phyloP scores from a whole-genome alignment of 73 alveolate genomes.

The Paramecium tetraurelia region DNA sequence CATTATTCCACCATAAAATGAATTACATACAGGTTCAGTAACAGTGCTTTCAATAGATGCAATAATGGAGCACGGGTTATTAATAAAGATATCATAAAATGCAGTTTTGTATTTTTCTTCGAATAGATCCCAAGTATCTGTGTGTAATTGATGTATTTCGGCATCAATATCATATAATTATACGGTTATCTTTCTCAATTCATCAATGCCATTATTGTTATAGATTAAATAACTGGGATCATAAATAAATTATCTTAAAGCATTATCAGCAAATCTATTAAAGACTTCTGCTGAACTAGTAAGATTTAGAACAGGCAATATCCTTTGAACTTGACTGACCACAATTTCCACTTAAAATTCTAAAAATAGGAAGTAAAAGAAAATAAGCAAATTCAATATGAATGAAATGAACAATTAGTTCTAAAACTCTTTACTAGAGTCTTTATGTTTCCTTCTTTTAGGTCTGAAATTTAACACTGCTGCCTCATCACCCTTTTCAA shows the following conservation, averaged over 20 bases:
- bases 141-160: background rate
- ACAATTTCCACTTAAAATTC: background rate
- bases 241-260: background rate
- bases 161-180: conserved; percentile 3
- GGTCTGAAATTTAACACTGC: background rate
- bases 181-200: background rate
- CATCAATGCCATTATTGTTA: background rate
- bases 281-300: background rate
- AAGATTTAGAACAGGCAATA: background rate
- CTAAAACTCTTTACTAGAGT: background rate
- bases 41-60: background rate
- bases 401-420: background rate
- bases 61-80: background rate
- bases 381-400: background rate
- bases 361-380: background rate
- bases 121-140: background rate
- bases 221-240: background rate
- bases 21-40: background rate
- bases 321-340: background rate
- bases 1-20: background rate
- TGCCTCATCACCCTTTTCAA: conserved; percentile 41
- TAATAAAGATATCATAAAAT: background rate
- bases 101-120: background rate
- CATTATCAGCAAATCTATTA: conserved; percentile 28
- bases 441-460: conserved; percentile 52